Percentiles rank a stretch among this genome's conserved stretches.
These are phyloP conservation scores for Suillus discolor DNA, from an alignment of 768 basidiomycete genomes.

Conservation along the genomic window DNA sequence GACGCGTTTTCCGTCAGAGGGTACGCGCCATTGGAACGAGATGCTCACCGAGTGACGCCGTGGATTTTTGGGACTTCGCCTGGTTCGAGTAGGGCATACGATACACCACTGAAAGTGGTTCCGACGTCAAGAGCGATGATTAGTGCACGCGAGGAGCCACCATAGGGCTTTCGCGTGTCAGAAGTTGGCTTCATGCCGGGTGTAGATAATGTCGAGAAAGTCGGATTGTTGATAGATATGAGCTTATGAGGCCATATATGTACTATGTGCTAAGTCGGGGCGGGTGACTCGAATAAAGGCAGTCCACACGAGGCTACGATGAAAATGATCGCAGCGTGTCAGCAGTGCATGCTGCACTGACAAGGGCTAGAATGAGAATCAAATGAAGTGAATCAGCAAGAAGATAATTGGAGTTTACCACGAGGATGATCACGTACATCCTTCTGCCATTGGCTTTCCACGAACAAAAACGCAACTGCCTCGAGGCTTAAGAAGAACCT, in stretches of 20 bases:
- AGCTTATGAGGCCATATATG: conserved; percentile 16
- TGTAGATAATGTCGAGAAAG: conserved; percentile 11
- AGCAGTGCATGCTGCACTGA: background rate
- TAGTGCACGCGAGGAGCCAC: conserved; percentile 61
- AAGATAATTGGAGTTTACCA: conserved; percentile 9
- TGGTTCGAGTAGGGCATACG: conserved; percentile 82
- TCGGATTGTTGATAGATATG: conserved; percentile 4
- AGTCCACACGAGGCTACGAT: conserved; percentile 14
- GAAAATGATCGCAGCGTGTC: conserved; percentile 1
- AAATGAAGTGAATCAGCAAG: conserved; percentile 3
- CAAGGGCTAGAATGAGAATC: conserved; percentile 4
- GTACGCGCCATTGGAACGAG: background rate
- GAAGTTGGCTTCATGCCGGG: conserved; percentile 52
- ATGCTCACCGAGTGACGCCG: conserved; percentile 71
- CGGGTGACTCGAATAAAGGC: conserved; percentile 13
- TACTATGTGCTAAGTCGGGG: background rate
- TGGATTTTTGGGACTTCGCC: conserved; percentile 81
- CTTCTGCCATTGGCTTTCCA: background rate
- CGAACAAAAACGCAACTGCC: conserved; percentile 16
- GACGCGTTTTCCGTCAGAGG: background rate
- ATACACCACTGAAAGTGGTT: conserved; percentile 83
- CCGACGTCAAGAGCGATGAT: conserved; percentile 83
- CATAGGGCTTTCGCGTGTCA: conserved; percentile 75
- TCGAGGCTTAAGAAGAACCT: conserved; percentile 17
- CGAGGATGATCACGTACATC: conserved; percentile 16